These are phyloP conservation scores for Mimosa pudica DNA, from an alignment of 306 rosid species.

Conservation along the genomic window DNA sequence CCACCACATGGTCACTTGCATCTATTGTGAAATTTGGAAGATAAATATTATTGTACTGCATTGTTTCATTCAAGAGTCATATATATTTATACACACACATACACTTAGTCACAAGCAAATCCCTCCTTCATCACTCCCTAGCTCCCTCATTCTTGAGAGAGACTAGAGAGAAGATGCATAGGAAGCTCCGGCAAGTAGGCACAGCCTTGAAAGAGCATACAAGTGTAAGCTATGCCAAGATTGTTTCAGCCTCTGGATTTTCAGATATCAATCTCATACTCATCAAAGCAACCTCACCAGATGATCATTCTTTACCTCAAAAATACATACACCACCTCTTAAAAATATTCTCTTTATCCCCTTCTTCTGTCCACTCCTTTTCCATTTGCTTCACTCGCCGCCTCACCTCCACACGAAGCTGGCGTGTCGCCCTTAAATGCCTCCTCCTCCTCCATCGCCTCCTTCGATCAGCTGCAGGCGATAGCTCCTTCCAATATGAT, in stretches of 20 bases:
- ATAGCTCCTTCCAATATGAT: conserved; percentile 43
- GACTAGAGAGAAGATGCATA: conserved; percentile 42
- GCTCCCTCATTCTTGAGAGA: too few relatives aligned
- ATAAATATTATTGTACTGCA: neutral
- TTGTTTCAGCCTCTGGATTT: conserved; percentile 63
- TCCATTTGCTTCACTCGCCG: conserved; percentile 67
- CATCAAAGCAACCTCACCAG: conserved; percentile 66
- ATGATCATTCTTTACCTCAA: conserved; percentile 62
- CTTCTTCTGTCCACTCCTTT: conserved; percentile 52
- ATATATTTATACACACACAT: too few relatives aligned
- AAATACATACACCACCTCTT: conserved; percentile 58
- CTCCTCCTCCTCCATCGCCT: conserved; percentile 79
- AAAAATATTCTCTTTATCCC: conserved; percentile 66
- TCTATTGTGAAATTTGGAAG: neutral
- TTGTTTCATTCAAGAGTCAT: neutral
- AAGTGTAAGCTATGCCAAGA: conserved; percentile 60
- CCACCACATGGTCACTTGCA: too few relatives aligned
- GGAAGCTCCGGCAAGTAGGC: conserved; percentile 52
- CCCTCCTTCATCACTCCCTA: neutral
- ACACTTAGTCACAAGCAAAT: neutral
- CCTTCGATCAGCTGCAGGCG: conserved; percentile 56
- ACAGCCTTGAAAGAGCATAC: conserved; percentile 57
- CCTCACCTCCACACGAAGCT: conserved; percentile 58
- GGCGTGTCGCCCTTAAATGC: conserved; percentile 88
- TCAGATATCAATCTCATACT: conserved; percentile 56